phyloP scores from a whole-genome alignment of 331 rosid species.

The Phaseolus coccineus region DNA sequence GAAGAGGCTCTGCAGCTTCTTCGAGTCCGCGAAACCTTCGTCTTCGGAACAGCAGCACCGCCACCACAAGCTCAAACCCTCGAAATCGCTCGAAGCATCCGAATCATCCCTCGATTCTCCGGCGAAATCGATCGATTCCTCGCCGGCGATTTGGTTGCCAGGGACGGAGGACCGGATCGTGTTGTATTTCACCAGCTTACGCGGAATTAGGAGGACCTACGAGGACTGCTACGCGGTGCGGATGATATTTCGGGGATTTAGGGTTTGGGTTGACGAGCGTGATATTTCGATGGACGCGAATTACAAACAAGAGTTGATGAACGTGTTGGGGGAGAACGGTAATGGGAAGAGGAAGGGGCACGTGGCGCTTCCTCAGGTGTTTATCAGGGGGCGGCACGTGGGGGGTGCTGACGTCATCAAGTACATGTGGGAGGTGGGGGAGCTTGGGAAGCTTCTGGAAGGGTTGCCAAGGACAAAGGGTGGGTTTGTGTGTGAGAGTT shows the following conservation, averaged over 20 bases:
- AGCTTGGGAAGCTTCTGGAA: slow-evolving; percentile 72
- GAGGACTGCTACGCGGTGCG: slow-evolving; percentile 93
- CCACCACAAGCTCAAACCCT: slow-evolving; percentile 44
- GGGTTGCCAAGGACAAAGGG: slow-evolving; percentile 74
- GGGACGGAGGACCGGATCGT: slow-evolving; percentile 90
- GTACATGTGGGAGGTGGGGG: slow-evolving; percentile 79
- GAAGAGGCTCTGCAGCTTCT: slow-evolving; percentile 71
- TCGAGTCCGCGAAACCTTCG: slow-evolving; percentile 53
- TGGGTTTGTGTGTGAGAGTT: slow-evolving; percentile 76
- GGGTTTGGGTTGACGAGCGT: slow-evolving; percentile 95
- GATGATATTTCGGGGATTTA: slow-evolving; percentile 80
- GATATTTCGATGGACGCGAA: slow-evolving; percentile 85
- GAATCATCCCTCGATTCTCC: background rate
- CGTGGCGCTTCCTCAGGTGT: slow-evolving; percentile 79
- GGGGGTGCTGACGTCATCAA: slow-evolving; percentile 87
- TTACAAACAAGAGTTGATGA: slow-evolving; percentile 72
- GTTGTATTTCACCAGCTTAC: slow-evolving; percentile 80
- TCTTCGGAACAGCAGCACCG: background rate
- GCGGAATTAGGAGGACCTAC: slow-evolving; percentile 83
- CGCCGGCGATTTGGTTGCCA: slow-evolving; percentile 53
- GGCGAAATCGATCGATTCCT: slow-evolving; percentile 9
- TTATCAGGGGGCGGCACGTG: slow-evolving; percentile 69
- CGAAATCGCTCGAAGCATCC: slow-evolving; percentile 50
- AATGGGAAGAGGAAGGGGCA: slow-evolving; percentile 54
- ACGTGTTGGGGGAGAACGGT: slow-evolving; percentile 64